phyloP scores from a whole-genome alignment of 2,329 filamentous ascomycete species.

The Botrytis byssoidea region DNA sequence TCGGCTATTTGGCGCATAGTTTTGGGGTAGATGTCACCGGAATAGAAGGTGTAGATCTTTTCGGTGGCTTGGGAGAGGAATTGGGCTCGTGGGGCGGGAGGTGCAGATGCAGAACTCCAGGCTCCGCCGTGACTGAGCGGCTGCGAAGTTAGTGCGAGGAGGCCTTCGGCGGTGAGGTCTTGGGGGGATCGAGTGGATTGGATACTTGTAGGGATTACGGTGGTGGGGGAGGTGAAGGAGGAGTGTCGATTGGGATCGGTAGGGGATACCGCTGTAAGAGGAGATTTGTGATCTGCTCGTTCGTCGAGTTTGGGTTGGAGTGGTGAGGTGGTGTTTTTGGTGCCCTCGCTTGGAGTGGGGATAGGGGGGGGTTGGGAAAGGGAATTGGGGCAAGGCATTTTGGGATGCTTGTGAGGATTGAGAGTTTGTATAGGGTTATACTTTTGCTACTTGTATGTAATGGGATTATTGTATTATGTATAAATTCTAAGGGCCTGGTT shows the following conservation, averaged over 20 bases:
- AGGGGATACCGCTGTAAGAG: not conserved
- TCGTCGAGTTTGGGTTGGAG: not conserved
- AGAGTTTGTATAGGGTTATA: not conserved
- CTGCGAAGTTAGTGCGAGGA: not conserved
- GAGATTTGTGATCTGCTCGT: not conserved
- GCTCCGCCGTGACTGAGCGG: conserved; percentile 1
- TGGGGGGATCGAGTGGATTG: not conserved
- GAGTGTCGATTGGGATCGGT: not conserved
- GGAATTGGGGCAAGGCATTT: not conserved
- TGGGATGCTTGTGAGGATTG: not conserved
- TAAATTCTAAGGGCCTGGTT: not conserved
- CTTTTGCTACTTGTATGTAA: not conserved
- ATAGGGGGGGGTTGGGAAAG: not conserved
- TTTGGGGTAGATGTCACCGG: not conserved
- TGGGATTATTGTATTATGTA: not conserved
- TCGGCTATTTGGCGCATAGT: not conserved
- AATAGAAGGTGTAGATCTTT: not conserved
- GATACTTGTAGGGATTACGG: not conserved
- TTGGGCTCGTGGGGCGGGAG: not conserved
- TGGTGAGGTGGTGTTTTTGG: not conserved
- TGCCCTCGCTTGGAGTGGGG: not conserved
- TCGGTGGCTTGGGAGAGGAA: not conserved
- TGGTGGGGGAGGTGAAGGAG: not conserved
- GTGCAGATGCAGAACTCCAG: not conserved
- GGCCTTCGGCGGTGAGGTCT: not conserved